Conservation (phyloP, 306 rosid species). For the Castanea crenata region DNA sequence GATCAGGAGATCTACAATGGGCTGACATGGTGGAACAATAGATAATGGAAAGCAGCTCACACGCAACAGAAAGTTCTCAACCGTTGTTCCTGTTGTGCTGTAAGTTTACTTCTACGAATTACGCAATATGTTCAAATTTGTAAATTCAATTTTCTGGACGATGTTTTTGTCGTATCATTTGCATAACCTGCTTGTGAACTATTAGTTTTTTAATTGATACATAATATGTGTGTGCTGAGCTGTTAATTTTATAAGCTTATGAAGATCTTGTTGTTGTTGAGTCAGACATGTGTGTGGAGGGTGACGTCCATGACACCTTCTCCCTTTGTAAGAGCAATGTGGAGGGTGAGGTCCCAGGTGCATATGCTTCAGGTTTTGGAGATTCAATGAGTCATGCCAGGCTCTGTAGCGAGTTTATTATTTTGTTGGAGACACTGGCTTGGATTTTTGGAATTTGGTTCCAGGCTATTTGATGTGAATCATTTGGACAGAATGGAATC, state of each 20-base stretch:
- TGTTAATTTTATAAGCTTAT: neutral
- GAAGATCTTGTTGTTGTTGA: neutral
- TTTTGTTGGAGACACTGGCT: too few relatives aligned
- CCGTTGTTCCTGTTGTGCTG: conserved; percentile 95
- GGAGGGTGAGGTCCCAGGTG: too few relatives aligned
- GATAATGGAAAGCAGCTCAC: conserved; percentile 99
- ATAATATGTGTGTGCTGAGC: neutral
- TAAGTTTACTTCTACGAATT: conserved; percentile 51
- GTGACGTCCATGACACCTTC: too few relatives aligned
- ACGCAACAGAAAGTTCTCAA: conserved; percentile 94
- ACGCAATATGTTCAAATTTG: conserved; percentile 1
- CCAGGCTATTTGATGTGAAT: too few relatives aligned
- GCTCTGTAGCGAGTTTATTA: too few relatives aligned
- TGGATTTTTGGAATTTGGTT: too few relatives aligned
- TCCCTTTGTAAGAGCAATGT: too few relatives aligned
- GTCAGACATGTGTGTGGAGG: neutral
- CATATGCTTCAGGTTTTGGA: too few relatives aligned
- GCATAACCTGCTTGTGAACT: conserved; percentile 4
- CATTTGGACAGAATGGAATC: too few relatives aligned
- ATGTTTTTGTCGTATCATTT: conserved; percentile 5
- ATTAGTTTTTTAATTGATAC: neutral
- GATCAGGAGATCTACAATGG: conserved; percentile 97
- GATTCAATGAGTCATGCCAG: too few relatives aligned
- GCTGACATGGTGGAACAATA: conserved; percentile 98
- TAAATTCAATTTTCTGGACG: neutral